Base-by-base conservation (phyloP, 2,329 filamentous ascomycete species). In the Thelonectria blattea region DNA sequence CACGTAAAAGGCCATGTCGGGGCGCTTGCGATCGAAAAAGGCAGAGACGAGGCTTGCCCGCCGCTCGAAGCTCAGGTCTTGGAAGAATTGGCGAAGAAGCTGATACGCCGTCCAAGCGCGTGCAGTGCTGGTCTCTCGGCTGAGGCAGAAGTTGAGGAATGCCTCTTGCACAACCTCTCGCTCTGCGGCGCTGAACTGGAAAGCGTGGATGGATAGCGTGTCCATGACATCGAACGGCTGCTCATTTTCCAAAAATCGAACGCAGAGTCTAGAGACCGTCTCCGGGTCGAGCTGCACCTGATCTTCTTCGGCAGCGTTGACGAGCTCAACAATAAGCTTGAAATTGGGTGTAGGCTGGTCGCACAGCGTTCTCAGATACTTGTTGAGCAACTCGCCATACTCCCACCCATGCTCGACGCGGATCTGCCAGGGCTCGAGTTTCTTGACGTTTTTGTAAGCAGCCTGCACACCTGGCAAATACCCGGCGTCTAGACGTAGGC, bases 1-100 rank as follows among this genome's bases (percentile, higher is more conserved):
- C 34, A 96, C 88, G 63, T 93, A 84, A 48, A 87, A 88, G 3
- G 91, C 93, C 84, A 97, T 93, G 70, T 98, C 93, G 12, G 91
- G 83, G 11, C 93, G 87, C 27, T 85, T 83, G 41, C 92, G 88
- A 8, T 83, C 78, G 72, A 96, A 96, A 77, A 98, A 97, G 20
- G 85, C 81, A 20, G 88, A 83, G 91, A 99, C 96, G 46, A 97
- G 81, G 24, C 82, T 76, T 14, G 88, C 87, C 10, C 94, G 89
- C 51, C 85, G 81, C 2, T 82, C 79, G 6, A 87, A 81, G n/a
- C 85, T 81, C 1, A 89, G 89, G 69, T 90, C 88, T 7, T 85
- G 82, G 74, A 89, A 89, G 72, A 86, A 85, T 58, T 88, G 85
- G 9, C 84, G 81, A 30, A 89, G 75, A n/a, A 90, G 76, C 81